These are phyloP conservation scores for Melastoma candidum DNA, from an alignment of 441 rosid genomes.

Conservation along the genomic window DNA sequence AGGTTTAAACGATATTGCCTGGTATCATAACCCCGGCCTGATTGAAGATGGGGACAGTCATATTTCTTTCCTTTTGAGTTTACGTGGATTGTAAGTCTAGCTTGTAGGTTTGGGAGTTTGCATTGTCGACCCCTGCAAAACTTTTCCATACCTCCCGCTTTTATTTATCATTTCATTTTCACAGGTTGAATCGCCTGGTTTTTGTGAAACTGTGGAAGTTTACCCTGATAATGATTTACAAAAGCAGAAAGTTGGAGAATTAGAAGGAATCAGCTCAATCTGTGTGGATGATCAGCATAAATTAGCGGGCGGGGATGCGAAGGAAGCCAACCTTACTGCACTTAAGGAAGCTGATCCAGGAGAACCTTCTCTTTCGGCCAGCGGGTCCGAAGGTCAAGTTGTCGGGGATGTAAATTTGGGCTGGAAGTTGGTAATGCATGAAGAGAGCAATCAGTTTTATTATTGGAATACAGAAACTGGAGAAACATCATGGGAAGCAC, in stretches of 20 bases:
- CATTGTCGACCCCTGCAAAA: too few species aligned
- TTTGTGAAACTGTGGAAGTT: conserved; percentile 21
- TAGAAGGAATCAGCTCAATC: conserved; percentile 23
- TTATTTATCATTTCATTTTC: background rate
- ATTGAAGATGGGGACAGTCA: too few species aligned
- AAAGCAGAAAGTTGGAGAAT: conserved; percentile 22
- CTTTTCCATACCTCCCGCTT: background rate
- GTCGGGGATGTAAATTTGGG: conserved; percentile 42
- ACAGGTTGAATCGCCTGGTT: conserved; percentile 27
- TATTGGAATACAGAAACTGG: conserved; percentile 97
- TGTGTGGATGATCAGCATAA: conserved; percentile 20
- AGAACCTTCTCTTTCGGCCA: conserved; percentile 28
- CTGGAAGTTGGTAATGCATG: conserved; percentile 92
- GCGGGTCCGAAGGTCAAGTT: conserved; percentile 33
- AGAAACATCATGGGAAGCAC: conserved; percentile 95
- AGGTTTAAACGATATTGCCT: too few species aligned
- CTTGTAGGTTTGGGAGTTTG: too few species aligned
- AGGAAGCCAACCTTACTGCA: conserved; percentile 21
- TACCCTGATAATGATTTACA: conserved; percentile 23
- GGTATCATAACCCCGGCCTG: too few species aligned
- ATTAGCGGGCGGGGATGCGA: conserved; percentile 22
- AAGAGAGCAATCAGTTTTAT: conserved; percentile 79
- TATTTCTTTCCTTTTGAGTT: too few species aligned
- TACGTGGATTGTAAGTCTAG: too few species aligned
- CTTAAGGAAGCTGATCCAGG: conserved; percentile 27